Percentiles rank a stretch among this genome's conserved stretches.
These are phyloP conservation scores for Claviceps quebecensis DNA, from an alignment of 2,329 filamentous ascomycete species.

Conservation along the genomic window DNA sequence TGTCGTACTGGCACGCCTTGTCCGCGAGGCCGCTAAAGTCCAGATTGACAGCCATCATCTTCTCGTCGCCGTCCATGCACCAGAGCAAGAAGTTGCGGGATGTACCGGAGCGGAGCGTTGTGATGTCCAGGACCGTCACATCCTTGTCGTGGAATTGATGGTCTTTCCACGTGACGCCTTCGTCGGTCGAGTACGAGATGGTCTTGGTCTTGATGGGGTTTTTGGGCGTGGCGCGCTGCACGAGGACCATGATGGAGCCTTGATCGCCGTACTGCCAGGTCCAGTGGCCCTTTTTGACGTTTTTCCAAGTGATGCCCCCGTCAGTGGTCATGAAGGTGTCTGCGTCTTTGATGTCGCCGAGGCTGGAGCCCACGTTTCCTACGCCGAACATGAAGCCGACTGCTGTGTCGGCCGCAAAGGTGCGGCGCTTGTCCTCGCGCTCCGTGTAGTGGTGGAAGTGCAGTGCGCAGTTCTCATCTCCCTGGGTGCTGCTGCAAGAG, in stretches of 20 bases:
- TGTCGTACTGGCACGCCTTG: constrained; percentile 54
- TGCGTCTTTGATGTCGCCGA: constrained; percentile 54
- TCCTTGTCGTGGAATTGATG: constrained; percentile 60
- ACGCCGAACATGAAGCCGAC: constrained; percentile 83
- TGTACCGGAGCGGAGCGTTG: constrained; percentile 76
- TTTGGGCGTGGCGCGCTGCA: constrained; percentile 54
- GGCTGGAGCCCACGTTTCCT: constrained; percentile 69
- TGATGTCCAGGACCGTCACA: constrained; percentile 64
- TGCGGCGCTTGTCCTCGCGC: constrained; percentile 64
- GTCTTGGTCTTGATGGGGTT: constrained; percentile 53
- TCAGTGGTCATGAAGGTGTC: constrained; percentile 87
- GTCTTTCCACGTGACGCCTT: constrained; percentile 66
- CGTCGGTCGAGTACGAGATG: constrained; percentile 65
- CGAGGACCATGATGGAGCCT: constrained; percentile 82
- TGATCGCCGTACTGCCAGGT: constrained; percentile 95
- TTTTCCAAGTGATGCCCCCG: constrained; percentile 78
- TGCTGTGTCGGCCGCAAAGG: constrained; percentile 76
- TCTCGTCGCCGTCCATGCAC: constrained; percentile 45
- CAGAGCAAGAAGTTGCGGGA: constrained; percentile 88
- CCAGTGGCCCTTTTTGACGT: constrained; percentile 75
- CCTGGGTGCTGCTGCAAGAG: constrained; percentile 46
- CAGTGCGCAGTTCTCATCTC: constrained; percentile 60
- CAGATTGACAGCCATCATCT: constrained; percentile 63
- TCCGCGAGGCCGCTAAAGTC: constrained; percentile 77
- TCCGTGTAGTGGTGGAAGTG: constrained; percentile 96